Evolutionary conservation across 345 rosid species (phyloP), one percentile per base, ranked within the genome.

Genomic region (Melaleuca quinquenervia): DNA sequence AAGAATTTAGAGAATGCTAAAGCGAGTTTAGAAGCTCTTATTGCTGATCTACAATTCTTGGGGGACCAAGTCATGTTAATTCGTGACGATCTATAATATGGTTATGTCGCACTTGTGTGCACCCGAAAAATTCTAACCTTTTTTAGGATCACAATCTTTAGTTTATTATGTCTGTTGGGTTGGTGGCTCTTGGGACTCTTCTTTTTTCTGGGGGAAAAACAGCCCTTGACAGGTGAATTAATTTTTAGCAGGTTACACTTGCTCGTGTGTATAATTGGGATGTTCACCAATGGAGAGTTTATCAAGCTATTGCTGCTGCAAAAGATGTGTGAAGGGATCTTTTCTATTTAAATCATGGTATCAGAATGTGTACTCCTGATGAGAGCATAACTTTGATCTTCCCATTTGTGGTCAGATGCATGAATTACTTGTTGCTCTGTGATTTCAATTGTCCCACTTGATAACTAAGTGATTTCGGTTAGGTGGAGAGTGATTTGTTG

Each of bases 261-360:
- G 98, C 99, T 16, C 96, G 97, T 50, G 92, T 96, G 82, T 94
- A 96, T 89, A 94, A 95, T 88, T 96, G 95, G 95, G 99, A 95
- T 87, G 98, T 96, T 89, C 99, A 93, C 87, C 98, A 94, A 90
- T 94, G 96, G 75, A 94, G 96, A 86, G 88, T 91, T 86, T 91
- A 91, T 85, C 94, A 94, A 87, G 91, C 92, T 87, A 82, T 89
- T 22, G 88, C 89, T 45, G 85, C 92, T 89, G 86, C 86, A 86
- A 85, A 94, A 92, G 50, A 89, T 87, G 48, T 93, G 91, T 92
- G 85, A 76, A 76, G 86, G 26, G 22, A 15, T 70, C 26, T 70
- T 70, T 70, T 8, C 36, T 18, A 32, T 21, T 70, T 13, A 20
- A 36, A 70, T 36, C 26, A 70, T 20, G 41, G 80, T 20, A 70